Base-by-base conservation (phyloP, 73 alveolate species). In the Effrenium voratum region DNA sequence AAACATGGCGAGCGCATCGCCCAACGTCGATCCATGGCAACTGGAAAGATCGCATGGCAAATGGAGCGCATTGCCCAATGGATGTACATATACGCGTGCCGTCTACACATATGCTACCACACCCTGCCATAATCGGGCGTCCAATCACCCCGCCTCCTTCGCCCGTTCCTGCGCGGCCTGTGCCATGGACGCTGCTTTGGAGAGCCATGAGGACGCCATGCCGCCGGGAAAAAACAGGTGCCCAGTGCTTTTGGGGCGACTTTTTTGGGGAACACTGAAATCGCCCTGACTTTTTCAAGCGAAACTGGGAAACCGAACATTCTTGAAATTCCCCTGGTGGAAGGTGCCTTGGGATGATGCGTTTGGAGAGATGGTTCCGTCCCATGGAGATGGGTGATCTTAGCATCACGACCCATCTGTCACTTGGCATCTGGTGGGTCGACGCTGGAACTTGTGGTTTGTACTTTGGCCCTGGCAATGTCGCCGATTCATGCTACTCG, bases 131-230 rank as follows among this genome's bases (percentile, higher is more conserved):
- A n/a, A n/a, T n/a, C 63, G 63, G 63, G 26, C 63, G 63, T 19
- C 63, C 63, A 8, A 12, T 8, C 63, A 12, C 63, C 19, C 3
- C 41, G 59, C 94, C 94, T 86, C 94, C 50, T 86, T 86, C 41
- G 94, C 94, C 1, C 82, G 82, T 86, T 86, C 94, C 46, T 86
- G 94, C 45, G 94, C 94, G 19, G 94, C 94, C 41, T 57, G 82
- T 43, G 94, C 94, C 75, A 36, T 36, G 6, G 94, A 86, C 15
- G 94, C 94, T 15, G 94, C 94, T 38, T 70, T 68, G 24, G 94
- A 86, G 2, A 86, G 76, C 94, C 94, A 86, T 47, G 94, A 57
- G 52, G 80, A 50, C 38, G 80, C 82, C 94, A 86, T 86, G 82
- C 47, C 50, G 22, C 88, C 13, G 46, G 80, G 4, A 41, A 15